Conservation (phyloP, 768 basidiomycete species). For the Mycena metata region DNA sequence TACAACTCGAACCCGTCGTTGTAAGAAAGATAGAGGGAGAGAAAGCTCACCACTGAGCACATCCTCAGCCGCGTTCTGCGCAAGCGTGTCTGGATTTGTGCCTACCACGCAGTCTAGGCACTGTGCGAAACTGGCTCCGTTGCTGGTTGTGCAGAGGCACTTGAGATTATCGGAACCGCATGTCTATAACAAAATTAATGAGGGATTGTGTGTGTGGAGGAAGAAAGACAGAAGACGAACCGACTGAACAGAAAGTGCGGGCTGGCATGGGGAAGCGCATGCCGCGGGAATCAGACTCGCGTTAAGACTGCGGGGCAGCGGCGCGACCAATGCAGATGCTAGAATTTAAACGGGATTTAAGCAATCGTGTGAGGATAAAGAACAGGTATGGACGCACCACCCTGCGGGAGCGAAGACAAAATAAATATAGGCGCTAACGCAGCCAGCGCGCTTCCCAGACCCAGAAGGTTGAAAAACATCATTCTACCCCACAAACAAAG, state of each 20-base stretch:
- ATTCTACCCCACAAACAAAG: conserved; percentile 3
- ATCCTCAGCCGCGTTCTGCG: conserved; percentile 1
- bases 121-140: conserved; percentile 10
- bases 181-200: background rate
- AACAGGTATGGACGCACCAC: conserved; percentile 1
- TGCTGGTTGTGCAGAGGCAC: conserved; percentile 25
- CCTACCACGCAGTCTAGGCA: conserved; percentile 27
- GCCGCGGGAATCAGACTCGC: conserved; percentile 8
- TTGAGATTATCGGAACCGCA: conserved; percentile 15
- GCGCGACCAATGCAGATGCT: conserved; percentile 13
- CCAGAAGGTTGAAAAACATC: background rate
- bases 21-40: background rate
- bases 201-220: too few relatives aligned
- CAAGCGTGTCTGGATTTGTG: background rate
- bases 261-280: conserved; percentile 18
- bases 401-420: conserved; percentile 3
- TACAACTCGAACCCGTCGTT: background rate
- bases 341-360: background rate
- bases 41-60: conserved; percentile 18
- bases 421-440: conserved; percentile 20
- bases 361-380: background rate
- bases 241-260: conserved; percentile 14
- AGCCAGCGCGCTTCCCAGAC: conserved; percentile 13
- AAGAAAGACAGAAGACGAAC: conserved; percentile 1
- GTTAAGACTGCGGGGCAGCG: conserved; percentile 13